Evolutionary conservation across 495 filamentous ascomycete genomes (phyloP).

Genomic region (Staphylotrichum longicolle): DNA sequence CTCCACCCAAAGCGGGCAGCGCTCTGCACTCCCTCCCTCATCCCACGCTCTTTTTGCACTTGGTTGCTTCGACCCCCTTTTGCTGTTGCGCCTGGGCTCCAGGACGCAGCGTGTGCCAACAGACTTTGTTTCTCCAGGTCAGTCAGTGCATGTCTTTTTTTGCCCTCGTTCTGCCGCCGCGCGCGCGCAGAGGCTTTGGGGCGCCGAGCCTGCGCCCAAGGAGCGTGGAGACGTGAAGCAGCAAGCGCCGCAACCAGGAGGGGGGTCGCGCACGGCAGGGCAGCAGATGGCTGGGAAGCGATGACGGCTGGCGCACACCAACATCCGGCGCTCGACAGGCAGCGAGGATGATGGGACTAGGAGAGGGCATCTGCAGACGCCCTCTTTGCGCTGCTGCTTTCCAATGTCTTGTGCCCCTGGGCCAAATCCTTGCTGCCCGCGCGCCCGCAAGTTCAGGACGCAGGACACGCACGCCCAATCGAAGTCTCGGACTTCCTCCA

Average conservation of each 20-base stretch:
- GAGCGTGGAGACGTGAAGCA: neutral
- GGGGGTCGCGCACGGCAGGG: neutral
- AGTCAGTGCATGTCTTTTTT: conserved; percentile 21
- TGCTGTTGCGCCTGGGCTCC: conserved; percentile 40
- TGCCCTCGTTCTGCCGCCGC: conserved; percentile 1
- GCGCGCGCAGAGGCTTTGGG: neutral
- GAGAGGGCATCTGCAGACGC: too few species aligned
- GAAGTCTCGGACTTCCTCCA: conserved; percentile 9
- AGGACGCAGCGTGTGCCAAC: conserved; percentile 41
- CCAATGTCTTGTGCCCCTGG: neutral
- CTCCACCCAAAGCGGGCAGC: conserved; percentile 37
- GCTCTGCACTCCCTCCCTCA: conserved; percentile 26
- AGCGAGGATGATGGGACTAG: too few species aligned
- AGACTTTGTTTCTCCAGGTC: conserved; percentile 32
- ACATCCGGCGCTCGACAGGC: neutral
- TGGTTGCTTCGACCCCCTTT: conserved; percentile 25
- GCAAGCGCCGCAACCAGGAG: neutral
- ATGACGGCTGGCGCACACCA: neutral
- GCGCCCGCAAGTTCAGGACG: too few species aligned
- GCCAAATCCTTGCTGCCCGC: neutral
- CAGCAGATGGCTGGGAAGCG: neutral
- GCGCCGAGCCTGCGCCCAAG: conserved; percentile 1
- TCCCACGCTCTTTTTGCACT: conserved; percentile 40
- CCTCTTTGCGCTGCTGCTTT: neutral
- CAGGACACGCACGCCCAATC: neutral